A percentile compares a stretch with the other conserved stretches of the same genome.
Conservation (phyloP, 2,329 filamentous ascomycete genomes). For the Xylariales sp. region DNA sequence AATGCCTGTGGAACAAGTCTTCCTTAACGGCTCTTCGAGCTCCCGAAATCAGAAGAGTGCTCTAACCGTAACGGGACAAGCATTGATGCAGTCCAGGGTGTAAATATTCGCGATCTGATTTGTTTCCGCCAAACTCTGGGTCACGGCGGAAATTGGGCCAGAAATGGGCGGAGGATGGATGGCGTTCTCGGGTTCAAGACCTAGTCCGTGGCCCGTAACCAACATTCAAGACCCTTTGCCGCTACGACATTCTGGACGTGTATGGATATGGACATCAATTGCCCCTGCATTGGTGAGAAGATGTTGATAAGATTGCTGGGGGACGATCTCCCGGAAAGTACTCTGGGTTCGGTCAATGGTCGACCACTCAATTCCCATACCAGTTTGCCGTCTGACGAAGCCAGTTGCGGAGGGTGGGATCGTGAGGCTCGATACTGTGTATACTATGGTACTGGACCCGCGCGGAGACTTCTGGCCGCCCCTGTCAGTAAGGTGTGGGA, state of each 20-base stretch:
- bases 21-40: not conserved
- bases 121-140: not conserved
- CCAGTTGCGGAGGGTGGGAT: slow-evolving; percentile 1
- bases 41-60: not conserved
- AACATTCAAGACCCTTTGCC: too few species aligned
- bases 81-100: not conserved
- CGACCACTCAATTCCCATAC: not conserved
- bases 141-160: too few species aligned
- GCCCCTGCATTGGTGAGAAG: too few species aligned
- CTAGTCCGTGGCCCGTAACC: too few species aligned
- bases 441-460: slow-evolving; percentile 1
- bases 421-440: not conserved
- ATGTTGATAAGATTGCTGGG: too few species aligned
- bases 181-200: too few species aligned
- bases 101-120: too few species aligned
- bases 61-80: not conserved
- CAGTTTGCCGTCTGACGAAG: not conserved
- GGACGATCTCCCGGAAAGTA: too few species aligned
- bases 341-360: slow-evolving; percentile 3
- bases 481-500: slow-evolving; percentile 3
- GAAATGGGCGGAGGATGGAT: too few species aligned
- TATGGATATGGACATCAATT: too few species aligned
- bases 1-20: not conserved
- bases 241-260: too few species aligned
- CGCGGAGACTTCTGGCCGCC: slow-evolving; percentile 5